Conservation (phyloP, 495 filamentous ascomycete species). For the Cudoniella acicularis region DNA sequence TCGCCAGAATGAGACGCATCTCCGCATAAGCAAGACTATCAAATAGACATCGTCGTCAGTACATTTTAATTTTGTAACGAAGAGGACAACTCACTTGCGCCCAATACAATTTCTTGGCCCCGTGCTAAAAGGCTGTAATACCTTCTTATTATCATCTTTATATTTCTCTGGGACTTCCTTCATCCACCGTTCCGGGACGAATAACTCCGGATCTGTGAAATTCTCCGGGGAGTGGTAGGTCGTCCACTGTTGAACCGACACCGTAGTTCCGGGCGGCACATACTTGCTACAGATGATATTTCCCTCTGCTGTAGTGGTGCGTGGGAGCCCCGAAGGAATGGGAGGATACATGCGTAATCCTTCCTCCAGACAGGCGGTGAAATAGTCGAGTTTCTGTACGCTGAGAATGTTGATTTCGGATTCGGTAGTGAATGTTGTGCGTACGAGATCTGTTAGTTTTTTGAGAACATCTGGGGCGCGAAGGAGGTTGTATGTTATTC, state of each 20-base stretch:
- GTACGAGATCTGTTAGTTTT: slow-evolving; percentile 1
- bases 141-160: slow-evolving; percentile 39
- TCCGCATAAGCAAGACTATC: slow-evolving; percentile 44
- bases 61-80: neutral
- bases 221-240: neutral
- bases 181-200: slow-evolving; percentile 36
- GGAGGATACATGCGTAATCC: slow-evolving; percentile 11
- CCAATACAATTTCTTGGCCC: slow-evolving; percentile 61
- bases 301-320: neutral
- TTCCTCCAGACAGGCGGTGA: slow-evolving; percentile 34
- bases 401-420: slow-evolving; percentile 12
- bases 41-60: neutral
- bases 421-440: neutral
- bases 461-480: neutral
- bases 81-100: slow-evolving; percentile 35
- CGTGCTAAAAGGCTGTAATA: slow-evolving; percentile 53
- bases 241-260: neutral
- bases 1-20: slow-evolving; percentile 46
- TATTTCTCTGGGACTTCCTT: slow-evolving; percentile 22
- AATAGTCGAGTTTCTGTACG: slow-evolving; percentile 37
- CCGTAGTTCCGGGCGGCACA: slow-evolving; percentile 43
- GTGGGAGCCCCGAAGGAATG: slow-evolving; percentile 6
- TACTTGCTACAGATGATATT: slow-evolving; percentile 49
- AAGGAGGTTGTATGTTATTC: slow-evolving; percentile 4
- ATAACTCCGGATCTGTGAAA: slow-evolving; percentile 39